Evolutionary conservation across 345 rosid genomes (phyloP).

Genomic region (Rubroshorea leprosula): DNA sequence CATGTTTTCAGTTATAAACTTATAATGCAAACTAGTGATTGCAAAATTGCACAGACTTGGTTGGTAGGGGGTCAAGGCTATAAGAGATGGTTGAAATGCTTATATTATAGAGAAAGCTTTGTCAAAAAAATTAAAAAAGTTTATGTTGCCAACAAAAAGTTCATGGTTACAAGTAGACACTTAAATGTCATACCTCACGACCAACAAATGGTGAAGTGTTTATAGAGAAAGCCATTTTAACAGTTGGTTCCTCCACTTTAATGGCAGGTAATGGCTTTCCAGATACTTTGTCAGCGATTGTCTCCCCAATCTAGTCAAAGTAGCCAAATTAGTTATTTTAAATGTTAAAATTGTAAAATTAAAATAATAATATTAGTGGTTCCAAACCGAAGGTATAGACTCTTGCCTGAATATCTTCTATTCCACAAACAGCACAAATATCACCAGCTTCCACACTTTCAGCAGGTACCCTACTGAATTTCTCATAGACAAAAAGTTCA

Average conservation of each 20-base stretch:
- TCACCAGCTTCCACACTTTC: conserved; percentile 91
- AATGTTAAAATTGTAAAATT: neutral
- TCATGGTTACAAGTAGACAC: no score
- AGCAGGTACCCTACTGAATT: conserved; percentile 68
- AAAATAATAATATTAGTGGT: neutral
- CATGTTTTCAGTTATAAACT: no score
- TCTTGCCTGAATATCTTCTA: conserved; percentile 77
- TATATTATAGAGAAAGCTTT: no score
- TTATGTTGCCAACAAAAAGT: neutral
- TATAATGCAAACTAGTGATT: no score
- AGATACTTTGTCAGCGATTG: conserved; percentile 76
- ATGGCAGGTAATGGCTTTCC: conserved; percentile 94
- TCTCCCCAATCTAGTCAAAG: conserved; percentile 86
- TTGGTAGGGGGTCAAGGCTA: no score
- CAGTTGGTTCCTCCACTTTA: conserved; percentile 97
- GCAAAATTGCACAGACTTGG: no score
- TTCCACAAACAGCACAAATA: conserved; percentile 97
- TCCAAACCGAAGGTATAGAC: neutral
- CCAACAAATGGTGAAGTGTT: conserved; percentile 92
- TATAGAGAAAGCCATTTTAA: conserved; percentile 92
- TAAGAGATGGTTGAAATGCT: no score
- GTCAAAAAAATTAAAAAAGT: no score
- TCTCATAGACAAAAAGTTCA: conserved; percentile 91
- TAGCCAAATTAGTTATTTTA: conserved; percentile 6
- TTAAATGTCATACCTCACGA: conserved; percentile 64